Base-by-base conservation (phyloP, 2,329 filamentous ascomycete genomes). In the Whalleya microplaca region DNA sequence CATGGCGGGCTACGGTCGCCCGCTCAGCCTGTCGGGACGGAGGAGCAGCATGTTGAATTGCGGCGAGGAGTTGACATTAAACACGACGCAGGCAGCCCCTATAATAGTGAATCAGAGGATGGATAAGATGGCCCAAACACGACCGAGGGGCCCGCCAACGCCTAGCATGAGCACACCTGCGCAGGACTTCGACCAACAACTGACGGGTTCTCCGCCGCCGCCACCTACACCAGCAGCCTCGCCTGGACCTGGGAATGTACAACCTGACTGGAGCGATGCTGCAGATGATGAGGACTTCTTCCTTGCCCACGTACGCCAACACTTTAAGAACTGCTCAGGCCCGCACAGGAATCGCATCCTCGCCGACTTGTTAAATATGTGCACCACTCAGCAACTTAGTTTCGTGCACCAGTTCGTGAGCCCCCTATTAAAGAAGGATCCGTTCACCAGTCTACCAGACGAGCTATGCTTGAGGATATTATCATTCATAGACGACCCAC, bases 341-440 rank as follows among this genome's bases (percentile, higher is more conserved):
- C 84, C 86, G 0, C 90, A 94, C 74, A 86, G 91, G 55, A 90
- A 92, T 67, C 84, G 90, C 41, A 85, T 96, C 67, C 79, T 99
- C 56, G 91, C 91, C 48, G 93, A 96, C 71, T 80, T 99, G 55
- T 79, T 99, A 63, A 96, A 96, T 69, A 84, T 96, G 66, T 99
- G 95, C 78, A 96, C 96, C 66, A 97, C 91, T 67, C 92, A 96
- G 69, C 90, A 96, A 73, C 81, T 99, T 64, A 96, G 92, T 75
- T 98, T 97, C 71, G 93, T 99, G 19, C 92, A 96, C 66, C 92
- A 96, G 72, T 96, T 96, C 74, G 94, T 99, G 65, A 94, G 92
- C 72, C 95, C 95, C 23, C 78, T 96, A 60, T 77, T 99, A 62
- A 97, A 97, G 76, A 96, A 97, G 73, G 95, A 99, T 72, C 95